phyloP scores from a whole-genome alignment of 192 early-diverging fungal genomes.

The Backusella morwellensis region DNA sequence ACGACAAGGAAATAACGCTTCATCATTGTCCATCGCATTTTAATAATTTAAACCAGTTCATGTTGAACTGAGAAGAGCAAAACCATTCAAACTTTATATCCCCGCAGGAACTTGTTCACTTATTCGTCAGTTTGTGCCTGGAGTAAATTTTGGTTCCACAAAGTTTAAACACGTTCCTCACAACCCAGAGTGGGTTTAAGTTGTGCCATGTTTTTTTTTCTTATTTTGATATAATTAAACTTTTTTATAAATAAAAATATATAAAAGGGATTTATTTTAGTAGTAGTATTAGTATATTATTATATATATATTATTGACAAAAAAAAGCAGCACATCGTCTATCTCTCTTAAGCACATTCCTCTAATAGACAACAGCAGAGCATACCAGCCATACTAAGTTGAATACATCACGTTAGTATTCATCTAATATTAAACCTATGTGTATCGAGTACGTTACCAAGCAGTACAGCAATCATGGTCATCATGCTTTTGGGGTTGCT shows the following conservation, averaged over 20 bases:
- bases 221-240: not conserved
- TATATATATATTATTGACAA: not conserved
- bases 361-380: constrained; percentile 25
- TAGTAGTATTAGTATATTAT: not conserved
- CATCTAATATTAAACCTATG: not conserved
- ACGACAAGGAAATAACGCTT: not conserved
- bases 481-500: constrained; percentile 11
- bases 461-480: constrained; percentile 28
- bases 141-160: not conserved
- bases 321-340: not conserved
- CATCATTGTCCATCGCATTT: not conserved
- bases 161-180: not conserved
- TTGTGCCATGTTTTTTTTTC: not conserved
- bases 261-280: not conserved
- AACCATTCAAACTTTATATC: not conserved
- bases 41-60: not conserved
- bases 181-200: not conserved
- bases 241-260: not conserved
- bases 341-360: constrained; percentile 3
- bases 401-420: not conserved
- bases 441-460: constrained; percentile 14
- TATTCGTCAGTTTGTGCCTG: not conserved
- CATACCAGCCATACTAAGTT: constrained; percentile 27
- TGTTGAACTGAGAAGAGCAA: not conserved
- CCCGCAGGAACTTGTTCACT: not conserved